Evolutionary conservation across 1,139 yeast species (phyloP).

Genomic region (Taphrina betulina): DNA sequence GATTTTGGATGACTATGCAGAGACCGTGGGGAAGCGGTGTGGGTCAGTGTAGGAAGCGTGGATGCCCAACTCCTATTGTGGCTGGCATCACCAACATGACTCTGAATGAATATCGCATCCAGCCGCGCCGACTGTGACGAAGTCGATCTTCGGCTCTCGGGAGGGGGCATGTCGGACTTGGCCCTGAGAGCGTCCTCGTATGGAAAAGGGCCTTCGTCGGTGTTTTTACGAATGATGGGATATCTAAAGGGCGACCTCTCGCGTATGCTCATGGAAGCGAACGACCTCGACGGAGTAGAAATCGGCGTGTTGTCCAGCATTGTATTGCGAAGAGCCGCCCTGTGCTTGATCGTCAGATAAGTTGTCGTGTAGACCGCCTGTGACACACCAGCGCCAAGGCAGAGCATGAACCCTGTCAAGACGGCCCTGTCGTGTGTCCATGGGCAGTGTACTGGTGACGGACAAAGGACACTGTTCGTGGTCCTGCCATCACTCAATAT

Average conservation of each 20-base stretch:
- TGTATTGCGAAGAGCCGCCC: background rate
- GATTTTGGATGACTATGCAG: background rate
- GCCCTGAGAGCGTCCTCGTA: slow-evolving; percentile 12
- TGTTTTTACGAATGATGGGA: slow-evolving; percentile 5
- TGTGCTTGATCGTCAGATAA: background rate
- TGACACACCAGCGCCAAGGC: slow-evolving; percentile 11
- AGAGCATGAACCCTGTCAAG: slow-evolving; percentile 6
- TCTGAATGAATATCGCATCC: background rate
- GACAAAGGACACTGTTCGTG: no score
- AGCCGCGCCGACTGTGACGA: background rate
- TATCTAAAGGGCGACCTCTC: background rate
- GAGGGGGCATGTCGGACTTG: background rate
- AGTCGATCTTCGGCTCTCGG: background rate
- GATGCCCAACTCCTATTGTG: slow-evolving; percentile 22
- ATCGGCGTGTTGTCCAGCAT: slow-evolving; percentile 5
- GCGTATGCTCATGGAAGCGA: background rate
- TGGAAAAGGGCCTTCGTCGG: slow-evolving; percentile 12
- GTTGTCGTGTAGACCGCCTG: slow-evolving; percentile 7
- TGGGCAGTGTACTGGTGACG: no score
- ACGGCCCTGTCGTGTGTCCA: slow-evolving; percentile 7
- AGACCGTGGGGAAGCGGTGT: slow-evolving; percentile 1
- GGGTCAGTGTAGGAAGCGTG: slow-evolving; percentile 8
- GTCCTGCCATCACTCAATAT: no score
- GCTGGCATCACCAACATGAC: background rate
- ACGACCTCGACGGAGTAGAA: background rate